Base-by-base conservation (phyloP, 768 basidiomycete species). In the Tylopilus rubrobrunneus region DNA sequence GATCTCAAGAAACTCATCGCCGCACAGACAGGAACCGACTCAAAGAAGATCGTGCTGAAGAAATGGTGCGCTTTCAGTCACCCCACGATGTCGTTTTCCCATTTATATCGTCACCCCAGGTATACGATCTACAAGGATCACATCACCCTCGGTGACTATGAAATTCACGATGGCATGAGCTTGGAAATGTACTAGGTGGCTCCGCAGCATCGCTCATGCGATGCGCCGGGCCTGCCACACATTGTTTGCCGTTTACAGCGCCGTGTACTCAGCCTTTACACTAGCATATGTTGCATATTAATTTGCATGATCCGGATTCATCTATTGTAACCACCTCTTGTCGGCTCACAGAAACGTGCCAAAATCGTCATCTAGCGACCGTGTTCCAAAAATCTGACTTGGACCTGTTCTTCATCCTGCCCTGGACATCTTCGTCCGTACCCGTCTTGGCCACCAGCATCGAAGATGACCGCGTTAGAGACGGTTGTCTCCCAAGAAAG, bases 1-100 rank as follows among this genome's bases (percentile, higher is more conserved):
- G 96, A 98, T 68, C 78, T 99, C 58, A 98, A 98, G 81, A 89
- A 88, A 71, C 85, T 99, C 56, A 98, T 99, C 61, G 96, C 88
- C 2, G 96, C 94, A 0, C 97, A 99, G 71, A 97, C 83, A 0
- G 97, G 97, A 50, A 97, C 96, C 15, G 84, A 92, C 64, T 64
- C 74, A 5, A 73, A 71, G 33, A 98, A 96, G 82, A 96, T 99
- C 54, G 81, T 85, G 65, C 75, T 99, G 49, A 98, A 97, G 86
- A 98, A 98, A 81, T 98, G 95, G 97, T 92, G 60, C 54, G 86
- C 71, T 9, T 4, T 50, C 17, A 19, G 11, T 43, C 9, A 31
- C 29, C n/a, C n/a, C 0, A 5, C 12, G 2, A 29, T 17, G 27
- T 25, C 42, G 7, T 46, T 17, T 3, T 43, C 53, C 51, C 34